Evolutionary conservation across 768 basidiomycete genomes (phyloP), one percentile per base, ranked within the genome.

Genomic region (Auricularia cornea): DNA sequence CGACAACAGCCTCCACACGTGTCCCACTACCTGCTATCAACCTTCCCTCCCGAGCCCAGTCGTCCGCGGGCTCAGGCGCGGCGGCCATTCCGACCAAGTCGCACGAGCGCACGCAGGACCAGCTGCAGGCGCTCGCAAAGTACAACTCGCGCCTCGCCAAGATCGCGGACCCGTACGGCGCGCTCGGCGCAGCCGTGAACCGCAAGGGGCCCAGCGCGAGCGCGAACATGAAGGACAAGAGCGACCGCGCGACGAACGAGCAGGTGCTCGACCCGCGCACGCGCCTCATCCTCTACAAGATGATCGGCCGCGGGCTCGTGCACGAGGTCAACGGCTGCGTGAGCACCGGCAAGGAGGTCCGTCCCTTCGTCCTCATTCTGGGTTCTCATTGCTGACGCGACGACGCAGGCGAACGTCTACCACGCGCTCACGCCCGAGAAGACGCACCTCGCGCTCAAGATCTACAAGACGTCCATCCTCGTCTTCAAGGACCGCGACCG

Each of bases 251-350:
- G 2, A 99, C 97, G 16, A 93, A 84, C 56, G 97, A 99, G 73
- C 97, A 98, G 71, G 97, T 99, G 2, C 81, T 99, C 40, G 97
- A 99, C 74, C 90, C 93, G 18, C 83, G 97, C n/a, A 99, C 97
- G 10, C 78, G 96, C 59, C 79, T 96, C 40, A 96, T 98, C 35
- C 75, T 99, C 59, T 93, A 94, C 78, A 97, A 97, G 77, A 94
- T 98, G 90, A 91, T 97, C 62, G 91, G 93, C 3, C 80, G 94
- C 60, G 94, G 87, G 0, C 71, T 98, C 18, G 83, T 99, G 16
- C 85, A 89, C 61, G 89, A 93, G 72, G 87, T 99, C 56, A 96
- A 98, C 67, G 94, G 95, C 2, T 98, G 97, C 75, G 87, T 99
- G 51, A 94, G 92, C 70, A 98, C 97, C 0, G 97, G 97, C 31